Base-by-base conservation (phyloP, 2,329 filamentous ascomycete species). In the Talaromyces sp. region DNA sequence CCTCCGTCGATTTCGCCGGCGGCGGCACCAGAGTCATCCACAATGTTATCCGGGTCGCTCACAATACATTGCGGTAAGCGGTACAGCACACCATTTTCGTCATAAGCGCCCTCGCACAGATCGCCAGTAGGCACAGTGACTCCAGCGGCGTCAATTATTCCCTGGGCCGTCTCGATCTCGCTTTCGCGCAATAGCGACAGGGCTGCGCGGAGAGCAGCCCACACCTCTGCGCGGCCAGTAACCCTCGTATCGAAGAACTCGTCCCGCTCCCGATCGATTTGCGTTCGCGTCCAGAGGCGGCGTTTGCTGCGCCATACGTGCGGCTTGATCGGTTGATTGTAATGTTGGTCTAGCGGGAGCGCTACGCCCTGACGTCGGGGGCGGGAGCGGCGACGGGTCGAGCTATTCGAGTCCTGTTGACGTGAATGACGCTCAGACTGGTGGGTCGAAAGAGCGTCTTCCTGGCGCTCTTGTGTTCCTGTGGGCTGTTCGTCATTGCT, bases 231-330 rank as follows among this genome's bases (percentile, higher is more conserved):
- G 3, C 87, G 84, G 2, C 92, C 92, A 0, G 90, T 90, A 17
- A 96, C 91, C 56, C 92, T 83, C 1, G 93, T 97, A 67, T 97
- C 93, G 77, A 96, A 98, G 82, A 96, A 97, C 67, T 92, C 92
- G 58, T 80, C 80, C 58, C 94, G 86, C 78, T 97, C 91, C 37
- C 83, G 83, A 66, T 87, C 86, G 2, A 97, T 81, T 62, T 89
- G 81, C 17, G 79, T 73, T n/a, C 85, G 86, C 0, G 90, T 93
- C 91, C 91, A 96, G 17, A 80, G 77, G 22, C 86, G 86, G 62
- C 84, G 82, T 67, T 83, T 84, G 64, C 88, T 86, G 13, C 80
- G 80, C 90, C 90, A 93, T 63, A 84, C 79, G 70, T 90, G 89
- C 0, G 82, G 83, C 52, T 85, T 85, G 45, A 93, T 80, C 1